Base-by-base conservation (phyloP, 352 stramenopile species). In the Discostella stelligera region DNA sequence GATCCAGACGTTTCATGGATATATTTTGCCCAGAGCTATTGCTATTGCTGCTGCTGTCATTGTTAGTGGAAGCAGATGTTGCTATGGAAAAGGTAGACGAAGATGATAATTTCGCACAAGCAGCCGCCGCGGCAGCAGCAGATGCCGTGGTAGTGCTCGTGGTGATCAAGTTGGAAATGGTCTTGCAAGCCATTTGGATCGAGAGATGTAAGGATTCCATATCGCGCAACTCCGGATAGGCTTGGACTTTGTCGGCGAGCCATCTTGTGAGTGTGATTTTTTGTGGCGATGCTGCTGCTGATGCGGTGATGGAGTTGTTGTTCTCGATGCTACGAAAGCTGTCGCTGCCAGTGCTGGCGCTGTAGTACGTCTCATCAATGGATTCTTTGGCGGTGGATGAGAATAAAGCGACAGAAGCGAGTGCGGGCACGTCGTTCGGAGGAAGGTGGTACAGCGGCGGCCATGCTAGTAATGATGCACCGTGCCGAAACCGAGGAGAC, bases 161-260 rank as follows among this genome's bases (percentile, higher is more conserved):
- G 83, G 89, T 86, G 49, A 98, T 96, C 11, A 97, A 86, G 67
- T 93, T 97, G 59, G 94, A 94, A 69, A 98, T 98, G 37, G 97
- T 96, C 82, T 98, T 98, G 82, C 96, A 98, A 11, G 95, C 95
- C 82, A 98, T 89, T 89, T 97, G 93, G 61, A 98, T 95, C 32
- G 94, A 96, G 7, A 90, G 76, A 48, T 86, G 75, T 14, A 91
- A 77, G 32, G 77, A 87, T 81, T 90, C 77, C 54, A 92, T 71
- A 68, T 89, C 81, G 27, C 76, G 81, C 53, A 82, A 56, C 39
- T 84, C 71, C 1, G 77, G 77, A 52, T 80, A 77, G 65, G 80
- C 77, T 58, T 80, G 71, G 0, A 84, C 77, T 52, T 84, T 84
- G 14, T 65, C 60, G 10, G 60, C 70, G 37, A 84, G 64, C 71